Conservation (phyloP, 1,284 basidiomycete genomes). For the Boletus semigastroideus region DNA sequence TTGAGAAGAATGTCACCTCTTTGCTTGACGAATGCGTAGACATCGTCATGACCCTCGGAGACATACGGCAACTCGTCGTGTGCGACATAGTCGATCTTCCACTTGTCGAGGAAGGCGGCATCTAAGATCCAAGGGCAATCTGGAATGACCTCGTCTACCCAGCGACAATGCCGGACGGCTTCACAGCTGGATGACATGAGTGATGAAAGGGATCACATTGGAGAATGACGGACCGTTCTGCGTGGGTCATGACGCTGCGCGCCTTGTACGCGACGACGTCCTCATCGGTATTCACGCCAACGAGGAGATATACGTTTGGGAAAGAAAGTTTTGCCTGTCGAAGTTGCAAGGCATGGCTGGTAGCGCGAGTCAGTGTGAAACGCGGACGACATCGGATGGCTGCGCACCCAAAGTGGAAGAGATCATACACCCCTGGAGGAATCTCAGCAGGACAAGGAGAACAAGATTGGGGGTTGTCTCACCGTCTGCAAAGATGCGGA, state of each 20-base stretch:
- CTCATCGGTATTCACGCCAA: slow-evolving; percentile 86
- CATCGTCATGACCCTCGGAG: slow-evolving; percentile 75
- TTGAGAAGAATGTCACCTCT: slow-evolving; percentile 51
- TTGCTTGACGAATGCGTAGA: slow-evolving; percentile 82
- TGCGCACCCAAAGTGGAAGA: slow-evolving; percentile 90
- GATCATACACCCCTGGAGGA: slow-evolving; percentile 78
- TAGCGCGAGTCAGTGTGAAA: slow-evolving; percentile 14
- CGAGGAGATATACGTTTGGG: slow-evolving; percentile 84
- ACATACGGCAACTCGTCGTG: slow-evolving; percentile 91
- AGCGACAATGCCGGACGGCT: slow-evolving; percentile 89
- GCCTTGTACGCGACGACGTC: slow-evolving; percentile 78
- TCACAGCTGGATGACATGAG: slow-evolving; percentile 57
- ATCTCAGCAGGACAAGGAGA: slow-evolving; percentile 15
- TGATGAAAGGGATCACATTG: slow-evolving; percentile 7
- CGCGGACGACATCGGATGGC: neutral
- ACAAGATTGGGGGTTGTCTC: slow-evolving; percentile 18
- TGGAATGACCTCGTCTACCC: slow-evolving; percentile 96
- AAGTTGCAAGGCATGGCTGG: slow-evolving; percentile 87
- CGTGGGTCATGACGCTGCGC: slow-evolving; percentile 81
- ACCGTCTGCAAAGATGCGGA: slow-evolving; percentile 95
- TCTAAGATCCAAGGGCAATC: slow-evolving; percentile 94
- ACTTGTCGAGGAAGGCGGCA: slow-evolving; percentile 77
- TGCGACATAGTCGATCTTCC: slow-evolving; percentile 94
- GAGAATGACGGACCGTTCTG: slow-evolving; percentile 64
- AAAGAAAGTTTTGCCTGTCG: slow-evolving; percentile 95